A percentile compares a stretch with the other conserved stretches of the same genome.
Conservation (phyloP, 2,329 filamentous ascomycete genomes). For the Ascochyta fabae region DNA sequence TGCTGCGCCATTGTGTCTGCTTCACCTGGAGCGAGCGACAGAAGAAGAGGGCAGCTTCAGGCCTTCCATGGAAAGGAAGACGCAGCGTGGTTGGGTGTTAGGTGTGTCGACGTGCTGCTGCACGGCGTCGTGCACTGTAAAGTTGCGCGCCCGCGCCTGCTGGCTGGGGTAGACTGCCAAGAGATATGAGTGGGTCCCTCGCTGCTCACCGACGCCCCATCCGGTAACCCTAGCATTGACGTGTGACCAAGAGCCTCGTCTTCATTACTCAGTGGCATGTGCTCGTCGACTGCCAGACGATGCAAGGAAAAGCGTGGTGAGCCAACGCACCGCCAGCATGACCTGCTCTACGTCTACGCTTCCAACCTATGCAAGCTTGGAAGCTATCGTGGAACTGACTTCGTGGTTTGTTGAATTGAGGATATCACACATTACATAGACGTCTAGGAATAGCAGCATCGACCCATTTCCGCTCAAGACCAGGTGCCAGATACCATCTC, state of each 20-base stretch:
- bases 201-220: slow-evolving; percentile 19
- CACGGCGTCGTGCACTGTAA: slow-evolving; percentile 6
- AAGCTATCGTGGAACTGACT: background rate
- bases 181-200: background rate
- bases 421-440: slow-evolving; percentile 11
- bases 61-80: slow-evolving; percentile 45
- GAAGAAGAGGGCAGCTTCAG: slow-evolving; percentile 24
- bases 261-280: background rate
- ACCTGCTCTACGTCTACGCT: too few relatives aligned
- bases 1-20: slow-evolving; percentile 48
- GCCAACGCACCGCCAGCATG: too few relatives aligned
- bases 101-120: background rate
- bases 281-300: background rate
- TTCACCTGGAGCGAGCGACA: slow-evolving; percentile 46
- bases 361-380: background rate
- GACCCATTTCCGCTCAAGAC: background rate
- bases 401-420: background rate
- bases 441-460: slow-evolving; percentile 1
- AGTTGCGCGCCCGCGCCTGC: slow-evolving; percentile 2
- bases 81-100: background rate
- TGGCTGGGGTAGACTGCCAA: slow-evolving; percentile 8
- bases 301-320: too few relatives aligned
- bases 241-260: background rate
- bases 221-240: background rate
- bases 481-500: slow-evolving; percentile 7